Evolutionary conservation across 2,329 filamentous ascomycete species (phyloP).

Genomic region (Cercospora beticola): DNA sequence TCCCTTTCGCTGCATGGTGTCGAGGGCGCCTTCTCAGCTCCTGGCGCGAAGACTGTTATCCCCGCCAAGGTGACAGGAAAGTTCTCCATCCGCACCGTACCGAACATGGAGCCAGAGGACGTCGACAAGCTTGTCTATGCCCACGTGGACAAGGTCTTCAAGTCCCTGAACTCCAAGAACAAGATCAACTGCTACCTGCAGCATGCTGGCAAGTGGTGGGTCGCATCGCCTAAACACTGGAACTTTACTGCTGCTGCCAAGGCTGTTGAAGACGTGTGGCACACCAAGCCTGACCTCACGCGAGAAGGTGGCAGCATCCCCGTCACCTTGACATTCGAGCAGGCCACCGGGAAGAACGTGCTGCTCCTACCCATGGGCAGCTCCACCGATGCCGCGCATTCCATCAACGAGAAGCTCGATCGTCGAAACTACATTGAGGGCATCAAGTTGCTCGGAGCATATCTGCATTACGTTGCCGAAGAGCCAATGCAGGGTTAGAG

Average conservation of each 20-base stretch:
- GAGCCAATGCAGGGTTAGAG: slow-evolving; percentile 60
- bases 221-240: slow-evolving; percentile 96
- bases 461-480: slow-evolving; percentile 92
- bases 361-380: slow-evolving; percentile 94
- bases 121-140: slow-evolving; percentile 84
- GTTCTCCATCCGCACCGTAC: slow-evolving; percentile 96
- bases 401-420: slow-evolving; percentile 97
- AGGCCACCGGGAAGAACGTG: slow-evolving; percentile 97
- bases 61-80: slow-evolving; percentile 97
- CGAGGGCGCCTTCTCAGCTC: slow-evolving; percentile 89
- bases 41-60: slow-evolving; percentile 97
- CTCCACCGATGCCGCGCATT: slow-evolving; percentile 84
- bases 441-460: slow-evolving; percentile 90
- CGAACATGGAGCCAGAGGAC: slow-evolving; percentile 90
- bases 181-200: slow-evolving; percentile 73
- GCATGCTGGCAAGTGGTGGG: slow-evolving; percentile 98
- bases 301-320: slow-evolving; percentile 96
- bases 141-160: slow-evolving; percentile 80
- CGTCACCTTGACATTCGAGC: slow-evolving; percentile 94
- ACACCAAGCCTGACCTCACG: slow-evolving; percentile 89
- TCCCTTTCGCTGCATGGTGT: slow-evolving; percentile 92
- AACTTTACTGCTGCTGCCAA: slow-evolving; percentile 94
- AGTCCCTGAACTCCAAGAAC: slow-evolving; percentile 90
- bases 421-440: slow-evolving; percentile 98
- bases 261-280: slow-evolving; percentile 94